A percentile compares a stretch with the other conserved stretches of the same genome.
phyloP scores from a whole-genome alignment of 768 basidiomycete genomes.

The Termitomyces sp. region DNA sequence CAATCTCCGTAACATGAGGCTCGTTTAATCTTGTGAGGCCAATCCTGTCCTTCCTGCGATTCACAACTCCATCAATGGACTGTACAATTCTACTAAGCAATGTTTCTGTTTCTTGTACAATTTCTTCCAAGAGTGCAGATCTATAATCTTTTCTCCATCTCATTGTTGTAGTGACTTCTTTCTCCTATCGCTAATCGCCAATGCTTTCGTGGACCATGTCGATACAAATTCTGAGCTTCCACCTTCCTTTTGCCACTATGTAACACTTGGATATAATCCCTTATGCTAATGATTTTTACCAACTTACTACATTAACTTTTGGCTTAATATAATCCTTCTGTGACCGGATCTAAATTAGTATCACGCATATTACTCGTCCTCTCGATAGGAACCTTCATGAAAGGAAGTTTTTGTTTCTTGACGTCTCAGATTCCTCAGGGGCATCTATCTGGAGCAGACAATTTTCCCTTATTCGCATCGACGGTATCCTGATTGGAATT shows the following conservation, averaged over 20 bases:
- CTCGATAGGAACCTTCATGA: no score
- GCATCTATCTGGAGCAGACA: background rate
- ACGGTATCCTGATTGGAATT: background rate
- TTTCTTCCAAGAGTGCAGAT: background rate
- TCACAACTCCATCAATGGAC: background rate
- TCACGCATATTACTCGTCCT: background rate
- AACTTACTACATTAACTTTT: background rate
- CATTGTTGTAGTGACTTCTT: background rate
- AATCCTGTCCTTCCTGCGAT: conserved; percentile 3
- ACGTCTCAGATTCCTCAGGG: background rate
- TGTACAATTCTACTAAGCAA: background rate
- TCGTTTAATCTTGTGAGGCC: conserved; percentile 32
- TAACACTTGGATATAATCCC: conserved; percentile 5
- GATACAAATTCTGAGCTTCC: background rate
- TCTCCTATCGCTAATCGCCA: background rate
- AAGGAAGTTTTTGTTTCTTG: background rate
- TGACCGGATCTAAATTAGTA: background rate
- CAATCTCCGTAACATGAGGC: conserved; percentile 58
- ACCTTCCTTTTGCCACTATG: background rate
- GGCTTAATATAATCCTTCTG: conserved; percentile 1
- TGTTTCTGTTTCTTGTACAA: background rate
- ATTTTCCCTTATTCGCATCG: background rate
- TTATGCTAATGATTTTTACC: conserved; percentile 3
- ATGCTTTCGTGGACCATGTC: background rate
- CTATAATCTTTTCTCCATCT: background rate